A percentile compares a stretch with the other conserved stretches of the same genome.
These are phyloP conservation scores for Zoysia matrella DNA, from an alignment of 202 grass and related monocot species.

Conservation along the genomic window DNA sequence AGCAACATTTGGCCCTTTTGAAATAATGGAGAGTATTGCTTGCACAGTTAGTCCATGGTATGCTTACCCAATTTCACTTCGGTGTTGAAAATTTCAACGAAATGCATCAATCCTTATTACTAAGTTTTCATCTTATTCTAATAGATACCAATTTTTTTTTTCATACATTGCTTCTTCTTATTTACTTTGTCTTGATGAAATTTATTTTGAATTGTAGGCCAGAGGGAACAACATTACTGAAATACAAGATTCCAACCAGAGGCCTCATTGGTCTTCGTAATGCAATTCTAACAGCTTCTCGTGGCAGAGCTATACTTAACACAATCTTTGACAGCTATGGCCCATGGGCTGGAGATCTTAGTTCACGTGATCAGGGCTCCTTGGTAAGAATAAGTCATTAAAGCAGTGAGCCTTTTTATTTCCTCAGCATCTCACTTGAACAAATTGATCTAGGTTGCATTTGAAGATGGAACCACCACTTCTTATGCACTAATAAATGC, in stretches of 20 bases:
- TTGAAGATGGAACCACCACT: conserved; percentile 91
- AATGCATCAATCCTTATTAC: background rate
- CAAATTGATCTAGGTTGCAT: conserved; percentile 74
- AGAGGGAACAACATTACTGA: conserved; percentile 81
- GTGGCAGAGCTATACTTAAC: conserved; percentile 83
- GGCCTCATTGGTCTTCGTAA: conserved; percentile 94
- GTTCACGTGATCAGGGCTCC: conserved; percentile 85
- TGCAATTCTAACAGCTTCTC: conserved; percentile 90
- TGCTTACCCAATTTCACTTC: background rate
- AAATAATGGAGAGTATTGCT: background rate
- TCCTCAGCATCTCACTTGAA: conserved; percentile 35
- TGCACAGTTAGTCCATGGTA: background rate
- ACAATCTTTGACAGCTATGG: conserved; percentile 97
- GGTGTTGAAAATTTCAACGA: background rate
- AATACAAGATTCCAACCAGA: conserved; percentile 97
- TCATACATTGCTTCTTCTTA: background rate
- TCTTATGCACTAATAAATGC: conserved; percentile 88
- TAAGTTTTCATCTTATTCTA: too few species aligned
- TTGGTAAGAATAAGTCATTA: conserved; percentile 64
- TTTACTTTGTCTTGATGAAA: conserved; percentile 31
- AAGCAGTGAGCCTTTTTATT: conserved; percentile 24
- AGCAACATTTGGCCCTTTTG: background rate
- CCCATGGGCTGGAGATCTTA: conserved; percentile 81
- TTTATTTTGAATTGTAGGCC: conserved; percentile 54
- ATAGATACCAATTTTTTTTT: too few species aligned